A percentile compares a stretch with the other conserved stretches of the same genome.
phyloP scores from a whole-genome alignment of 495 filamentous ascomycete species.

The Amphirosellinia nigrospora region DNA sequence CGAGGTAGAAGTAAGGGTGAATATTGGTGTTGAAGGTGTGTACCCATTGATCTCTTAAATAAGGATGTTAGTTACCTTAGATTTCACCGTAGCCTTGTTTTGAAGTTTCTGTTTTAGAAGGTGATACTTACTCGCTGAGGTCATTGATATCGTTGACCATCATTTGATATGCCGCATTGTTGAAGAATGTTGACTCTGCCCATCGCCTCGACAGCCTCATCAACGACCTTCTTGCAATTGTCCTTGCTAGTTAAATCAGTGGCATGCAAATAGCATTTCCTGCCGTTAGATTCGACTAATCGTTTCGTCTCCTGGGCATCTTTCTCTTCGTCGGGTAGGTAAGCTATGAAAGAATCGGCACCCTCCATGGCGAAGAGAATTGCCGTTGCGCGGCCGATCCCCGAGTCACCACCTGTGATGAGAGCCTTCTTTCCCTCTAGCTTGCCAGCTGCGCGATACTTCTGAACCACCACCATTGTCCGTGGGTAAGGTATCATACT shows the following conservation, averaged over 20 bases:
- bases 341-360: constrained; percentile 74
- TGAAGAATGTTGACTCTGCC: constrained; percentile 77
- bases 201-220: constrained; percentile 67
- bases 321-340: constrained; percentile 76
- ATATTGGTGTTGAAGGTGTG: constrained; percentile 78
- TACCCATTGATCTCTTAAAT: constrained; percentile 72
- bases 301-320: constrained; percentile 78
- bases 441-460: constrained; percentile 81
- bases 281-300: constrained; percentile 68
- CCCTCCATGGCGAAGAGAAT: constrained; percentile 86
- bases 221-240: constrained; percentile 74
- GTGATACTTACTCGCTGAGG: constrained; percentile 66
- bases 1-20: constrained; percentile 74
- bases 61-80: background rate
- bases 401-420: constrained; percentile 84
- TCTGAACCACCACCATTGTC: constrained; percentile 71
- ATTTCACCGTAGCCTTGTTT: background rate
- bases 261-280: constrained; percentile 64
- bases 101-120: constrained; percentile 11
- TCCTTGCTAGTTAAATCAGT: constrained; percentile 66
- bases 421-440: constrained; percentile 74
- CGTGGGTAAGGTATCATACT: constrained; percentile 70
- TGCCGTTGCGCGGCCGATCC: constrained; percentile 80
- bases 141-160: constrained; percentile 75
- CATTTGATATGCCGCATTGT: constrained; percentile 81